Percentiles rank a stretch among this genome's conserved stretches.
These are phyloP conservation scores for Geotrichum aggregatum DNA, from an alignment of 1,139 yeast genomes.

Conservation along the genomic window DNA sequence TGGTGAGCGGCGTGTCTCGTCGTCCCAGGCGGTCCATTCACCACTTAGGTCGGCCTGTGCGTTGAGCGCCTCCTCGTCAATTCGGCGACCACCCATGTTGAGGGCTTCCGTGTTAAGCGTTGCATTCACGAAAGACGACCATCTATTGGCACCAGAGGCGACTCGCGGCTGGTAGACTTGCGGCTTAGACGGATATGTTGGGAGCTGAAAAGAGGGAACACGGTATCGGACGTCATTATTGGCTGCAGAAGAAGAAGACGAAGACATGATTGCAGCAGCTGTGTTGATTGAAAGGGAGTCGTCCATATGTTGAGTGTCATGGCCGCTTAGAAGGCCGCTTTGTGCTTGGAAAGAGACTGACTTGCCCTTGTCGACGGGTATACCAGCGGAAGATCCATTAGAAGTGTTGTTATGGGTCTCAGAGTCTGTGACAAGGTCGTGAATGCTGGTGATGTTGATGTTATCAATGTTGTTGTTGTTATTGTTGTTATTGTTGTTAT, in stretches of 20 bases:
- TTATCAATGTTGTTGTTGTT: no score
- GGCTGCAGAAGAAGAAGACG: no score
- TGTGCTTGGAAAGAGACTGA: no score
- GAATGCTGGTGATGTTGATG: no score
- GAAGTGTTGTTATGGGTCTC: background rate
- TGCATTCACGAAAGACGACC: constrained; percentile 20
- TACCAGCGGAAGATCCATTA: background rate
- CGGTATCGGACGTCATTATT: background rate
- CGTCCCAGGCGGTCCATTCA: constrained; percentile 20
- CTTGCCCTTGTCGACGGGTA: no score
- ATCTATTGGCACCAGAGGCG: constrained; percentile 15
- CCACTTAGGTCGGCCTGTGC: constrained; percentile 21
- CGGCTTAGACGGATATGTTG: constrained; percentile 4
- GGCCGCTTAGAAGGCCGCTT: no score
- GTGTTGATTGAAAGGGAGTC: no score
- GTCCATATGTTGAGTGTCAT: no score
- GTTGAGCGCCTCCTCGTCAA: constrained; percentile 19
- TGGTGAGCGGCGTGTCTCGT: constrained; percentile 2
- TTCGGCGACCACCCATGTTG: constrained; percentile 4
- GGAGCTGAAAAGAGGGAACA: constrained; percentile 1
- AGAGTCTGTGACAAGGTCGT: no score
- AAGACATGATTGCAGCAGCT: no score
- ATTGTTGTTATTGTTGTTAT: background rate
- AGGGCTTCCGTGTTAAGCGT: constrained; percentile 10
- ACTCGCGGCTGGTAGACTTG: constrained; percentile 6